These are phyloP conservation scores for Linum usitatissimum DNA, from an alignment of 345 rosid species.

Conservation along the genomic window DNA sequence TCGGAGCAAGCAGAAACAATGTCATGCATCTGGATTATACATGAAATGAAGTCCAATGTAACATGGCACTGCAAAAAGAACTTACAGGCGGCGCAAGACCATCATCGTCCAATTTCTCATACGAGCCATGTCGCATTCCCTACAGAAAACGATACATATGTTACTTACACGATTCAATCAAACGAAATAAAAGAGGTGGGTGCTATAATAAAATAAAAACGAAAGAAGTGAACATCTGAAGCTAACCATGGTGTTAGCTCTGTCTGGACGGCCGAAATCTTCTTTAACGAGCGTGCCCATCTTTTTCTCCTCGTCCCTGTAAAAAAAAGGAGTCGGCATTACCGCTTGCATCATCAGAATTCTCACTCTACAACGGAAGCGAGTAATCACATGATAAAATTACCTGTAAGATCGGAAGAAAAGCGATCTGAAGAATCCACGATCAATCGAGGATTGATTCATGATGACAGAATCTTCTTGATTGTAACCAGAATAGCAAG, in stretches of 20 bases:
- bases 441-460: conserved; percentile 95
- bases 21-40: not conserved
- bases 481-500: conserved; percentile 97
- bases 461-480: conserved; percentile 99
- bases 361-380: not conserved
- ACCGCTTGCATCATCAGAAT: not conserved
- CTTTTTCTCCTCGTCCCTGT: conserved; percentile 95
- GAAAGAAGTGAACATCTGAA: not conserved
- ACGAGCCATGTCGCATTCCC: conserved; percentile 99
- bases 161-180: not conserved
- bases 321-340: conserved; percentile 7
- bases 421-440: conserved; percentile 91
- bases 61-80: not conserved
- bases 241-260: conserved; percentile 74
- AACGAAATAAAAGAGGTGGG: conserved; percentile 12
- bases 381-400: not conserved
- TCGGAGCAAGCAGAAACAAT: not conserved
- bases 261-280: conserved; percentile 92
- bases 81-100: conserved; percentile 99
- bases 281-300: conserved; percentile 99
- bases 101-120: conserved; percentile 93
- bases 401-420: conserved; percentile 92
- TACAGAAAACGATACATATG: conserved; percentile 16
- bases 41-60: not conserved
- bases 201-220: not conserved